Base-by-base conservation (phyloP, 441 rosid genomes). In the Pelargonium australe region DNA sequence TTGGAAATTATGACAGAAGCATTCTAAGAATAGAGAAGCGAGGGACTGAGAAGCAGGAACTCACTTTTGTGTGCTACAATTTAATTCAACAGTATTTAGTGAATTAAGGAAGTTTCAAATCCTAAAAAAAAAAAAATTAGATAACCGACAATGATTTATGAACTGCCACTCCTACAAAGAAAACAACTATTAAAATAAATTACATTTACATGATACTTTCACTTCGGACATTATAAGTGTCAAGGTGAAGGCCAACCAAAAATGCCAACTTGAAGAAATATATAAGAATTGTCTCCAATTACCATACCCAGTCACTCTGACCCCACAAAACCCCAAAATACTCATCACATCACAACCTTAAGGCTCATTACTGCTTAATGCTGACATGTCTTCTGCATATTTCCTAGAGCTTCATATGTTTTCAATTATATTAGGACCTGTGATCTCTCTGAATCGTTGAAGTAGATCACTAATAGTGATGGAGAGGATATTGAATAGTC, bases 261-360 rank as follows among this genome's bases (percentile, higher is more conserved):
- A 58, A 19, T 58, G 63, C 28, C 31, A 58, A 58, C 63, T 58
- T 25, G 11, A 58, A 12, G 63, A 20, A 58, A 58, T 58, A 19
- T 53, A 58, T 5, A 58, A 58, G 23, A 16, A 55, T 55, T 16
- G 25, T 16, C 11, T 16, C 23, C 61, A 17, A 55, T 55, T 55
- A 55, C 25, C 23, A 55, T 55, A 55, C 19, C 25, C 62, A 57
- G 28, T 20, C 10, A 57, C 62, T 57, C 12, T 57, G 61, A 17
- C 60, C 62, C 62, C 62, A 57, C 62, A 57, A 57, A 19, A 20
- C 63, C 63, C 1, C 10, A 17, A 58, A 58, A 20, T 58, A 19
- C 23, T 19, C 63, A 58, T 11, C 10, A 58, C 63, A 20, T 12
- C 63, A 58, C 23, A 58, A 58, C 63, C 62, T 3, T 16, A 57